Base-by-base conservation (phyloP, 2,329 filamentous ascomycete genomes). In the Leptographium procerum region DNA sequence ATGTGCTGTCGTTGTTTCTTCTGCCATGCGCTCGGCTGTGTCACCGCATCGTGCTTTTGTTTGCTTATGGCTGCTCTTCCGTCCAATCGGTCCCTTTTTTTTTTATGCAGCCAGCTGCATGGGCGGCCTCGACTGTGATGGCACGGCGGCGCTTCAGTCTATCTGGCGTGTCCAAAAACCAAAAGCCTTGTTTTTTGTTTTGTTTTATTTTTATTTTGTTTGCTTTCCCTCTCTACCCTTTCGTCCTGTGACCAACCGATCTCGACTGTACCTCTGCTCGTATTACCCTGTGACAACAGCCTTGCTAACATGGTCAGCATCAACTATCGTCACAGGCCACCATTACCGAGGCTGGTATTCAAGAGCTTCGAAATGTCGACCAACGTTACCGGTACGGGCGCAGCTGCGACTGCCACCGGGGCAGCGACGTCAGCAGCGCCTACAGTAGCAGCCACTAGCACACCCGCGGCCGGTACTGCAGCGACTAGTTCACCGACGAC, bases 341-440 rank as follows among this genome's bases (percentile, higher is more conserved):
- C 58, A 29, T 59, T 61, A 34, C 65, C 66, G 33, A 59, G 65
- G 61, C 60, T 69, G 45, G 64, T 60, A 60, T 66, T 65, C 56
- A 61, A 64, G 55, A 53, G 57, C 55, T 66, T 69, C 64, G 60
- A 60, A 60, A 71, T 71, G 69, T 68, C 67, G 55, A 31, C 5
- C 45, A 56, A 56, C 33, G 3, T 10, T 16, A 68, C 66, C 60
- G 67, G 64, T 63, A 62, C 63, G 59, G 60, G 29, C 33, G 59
- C 51, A n/a, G 36, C 36, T 22, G 36, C 16, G 26, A 40, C 53
- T 24, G n/a, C 52, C n/a, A 8, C 19, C 53, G 7, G 26, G 60
- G 61, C 36, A 36, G 33, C 51, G 11, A 29, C 28, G 51, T 31
- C 53, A 26, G 13, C 52, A 8, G 26, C 53, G 24, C 10, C 24